Base-by-base conservation (phyloP, 495 filamentous ascomycete genomes). In the Neurospora sp. region DNA sequence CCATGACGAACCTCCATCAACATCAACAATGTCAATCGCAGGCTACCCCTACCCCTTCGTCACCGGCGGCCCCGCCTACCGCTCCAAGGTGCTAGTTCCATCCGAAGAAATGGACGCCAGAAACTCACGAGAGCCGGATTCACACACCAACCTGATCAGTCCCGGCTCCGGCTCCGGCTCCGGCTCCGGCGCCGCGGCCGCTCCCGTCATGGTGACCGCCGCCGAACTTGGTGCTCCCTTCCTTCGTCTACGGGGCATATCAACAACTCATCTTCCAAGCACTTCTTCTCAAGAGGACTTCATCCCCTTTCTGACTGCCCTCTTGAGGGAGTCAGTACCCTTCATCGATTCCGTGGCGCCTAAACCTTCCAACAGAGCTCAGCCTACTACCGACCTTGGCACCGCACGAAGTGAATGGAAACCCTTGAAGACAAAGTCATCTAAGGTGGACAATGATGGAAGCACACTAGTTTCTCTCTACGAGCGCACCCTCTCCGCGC, bases 261-360 rank as follows among this genome's bases (percentile, higher is more conserved):
- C 74, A 10, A 76, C 81, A 3, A 71, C 76, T 23, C 80, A 85
- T 40, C 83, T 86, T 2, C 85, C 85, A 2, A 23, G 77, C n/a
- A 20, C 1, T 71, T 76, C 6, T 6, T 66, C 76, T 14, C 27
- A 71, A 6, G 78, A 78, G 18, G 80, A 79, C 38, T 77, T 87
- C 2, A 76, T 76, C 39, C 79, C 82, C 0, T 80, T 87, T 72
- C 75, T 87, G 54, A 72, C 70, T 11, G 73, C 82, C 11, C 81
- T 86, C 31, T 82, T 92, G 10, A 73, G 78, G 41, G 89, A 92
- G 82, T 86, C 89, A 66, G 78, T 87, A 6, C 82, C 84, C 9
- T 88, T 92, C 76, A 82, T 90, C 74, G 84, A 85, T 77, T 78
- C 81, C 35, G 79, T 82, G 69, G 79, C 83, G 23, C 82, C 85